Base-by-base conservation (phyloP, 805 yeast species). In the Ogataea angusta region DNA sequence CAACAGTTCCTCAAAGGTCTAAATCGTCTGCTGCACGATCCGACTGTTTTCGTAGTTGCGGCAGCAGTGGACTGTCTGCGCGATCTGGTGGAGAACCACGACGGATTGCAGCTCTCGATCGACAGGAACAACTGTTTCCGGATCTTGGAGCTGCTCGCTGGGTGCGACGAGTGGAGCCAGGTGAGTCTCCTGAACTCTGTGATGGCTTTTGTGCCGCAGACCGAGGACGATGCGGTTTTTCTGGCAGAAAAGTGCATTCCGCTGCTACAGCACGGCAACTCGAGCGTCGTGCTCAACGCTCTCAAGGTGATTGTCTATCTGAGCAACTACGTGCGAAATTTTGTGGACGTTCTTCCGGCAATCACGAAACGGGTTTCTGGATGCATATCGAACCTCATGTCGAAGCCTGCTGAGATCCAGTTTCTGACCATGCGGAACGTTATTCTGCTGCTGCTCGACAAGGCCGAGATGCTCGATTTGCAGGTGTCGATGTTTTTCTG, bases 401-500 rank as follows among this genome's bases (percentile, higher is more conserved):
- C 86, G 3, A 86, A 85, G 54, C 86, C 90, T 0, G 66, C 90
- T 0, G 97, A 91, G 59, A 69, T 87, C 18, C 95, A 88, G 61
- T 91, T 89, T 58, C 67, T 89, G 33, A 84, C 83, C 1, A 67
- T 90, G 48, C 69, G 96, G 56, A 91, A 90, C 57, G 82, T 86
- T 34, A 85, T 88, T 18, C 62, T 89, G 23, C 63, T 90, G 26
- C 69, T 90, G 19, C 68, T 88, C 41, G 78, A 85, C 38, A 75
- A 80, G 45, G 80, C 82, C 10, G 70, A 74, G 16, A 64, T 88
- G 41, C 62, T 80, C 29, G 62, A 69, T 18, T 67, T 85, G 39
- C 93, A 85, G 47, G 87, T 86, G n/a, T 76, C 79, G 38, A 76
- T 79, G 64, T 87, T 90, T 57, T 89, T 87, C 62, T 82, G 93